Evolutionary conservation across 2,329 filamentous ascomycete species (phyloP), one percentile per base, ranked within the genome.

Genomic region (Amauroascus verrucosus): DNA sequence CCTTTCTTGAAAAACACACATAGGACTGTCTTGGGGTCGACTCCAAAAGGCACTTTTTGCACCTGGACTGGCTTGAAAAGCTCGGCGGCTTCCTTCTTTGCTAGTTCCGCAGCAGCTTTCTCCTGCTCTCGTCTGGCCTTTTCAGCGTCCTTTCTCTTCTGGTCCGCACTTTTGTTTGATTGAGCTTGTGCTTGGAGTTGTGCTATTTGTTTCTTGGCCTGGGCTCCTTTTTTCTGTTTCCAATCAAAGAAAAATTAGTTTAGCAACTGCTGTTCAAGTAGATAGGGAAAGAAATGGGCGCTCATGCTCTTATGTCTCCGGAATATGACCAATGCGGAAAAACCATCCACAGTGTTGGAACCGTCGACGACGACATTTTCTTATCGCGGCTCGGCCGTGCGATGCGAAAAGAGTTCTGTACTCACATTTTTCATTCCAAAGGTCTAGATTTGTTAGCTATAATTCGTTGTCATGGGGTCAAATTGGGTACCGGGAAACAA

Each of bases 1-100:
- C 93, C 93, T 72, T 96, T 95, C 72, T 96, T 97, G 80, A 81
- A 96, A 70, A 96, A 98, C 57, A 95, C 85, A 69, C 93, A 98
- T 24, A 98, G 74, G 6, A 98, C 86, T 0, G 91, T 98, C 79
- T 98, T 98, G 14, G 93, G 93, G 64, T 98, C 93, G 53, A 97
- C 93, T 50, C 93, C 93, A 62, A 98, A 97, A 0, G 93, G 89
- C 3, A 97, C 88, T 71, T 97, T 98, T 68, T 98, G 93, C n/a
- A 88, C 79, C 72, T 97, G 91, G 2, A 93, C 85, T 1, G 93
- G 91, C 70, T 88, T 91, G 74, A 97, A 85, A 16, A 98, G 76
- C 56, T 87, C 82, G 3, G 85, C 86, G 0, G 82, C 78, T 67
- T 98, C 93, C 60, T 77, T 81, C 70, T 84, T 85, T 32, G 91